These are phyloP conservation scores for Hyaloscypha hepaticicola DNA, from an alignment of 495 filamentous ascomycete species.

Conservation along the genomic window DNA sequence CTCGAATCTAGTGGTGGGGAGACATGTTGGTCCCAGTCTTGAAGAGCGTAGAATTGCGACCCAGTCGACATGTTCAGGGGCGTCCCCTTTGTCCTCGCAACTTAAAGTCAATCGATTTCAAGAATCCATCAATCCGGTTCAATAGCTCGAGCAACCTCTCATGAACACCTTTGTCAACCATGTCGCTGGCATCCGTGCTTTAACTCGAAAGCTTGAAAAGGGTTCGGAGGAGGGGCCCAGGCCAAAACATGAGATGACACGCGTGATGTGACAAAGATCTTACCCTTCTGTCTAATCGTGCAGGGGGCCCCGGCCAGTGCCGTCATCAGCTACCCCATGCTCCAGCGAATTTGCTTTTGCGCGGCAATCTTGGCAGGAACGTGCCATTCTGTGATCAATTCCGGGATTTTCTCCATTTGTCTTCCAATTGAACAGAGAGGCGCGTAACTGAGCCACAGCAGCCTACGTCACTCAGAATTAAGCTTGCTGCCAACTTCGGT, in stretches of 20 bases:
- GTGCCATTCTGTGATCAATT: not conserved
- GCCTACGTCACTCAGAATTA: slow-evolving; percentile 2
- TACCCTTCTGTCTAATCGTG: not conserved
- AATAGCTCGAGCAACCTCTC: slow-evolving; percentile 5
- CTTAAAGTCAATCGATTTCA: not conserved
- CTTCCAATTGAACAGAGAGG: not conserved
- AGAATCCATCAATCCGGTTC: not conserved
- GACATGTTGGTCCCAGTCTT: no score
- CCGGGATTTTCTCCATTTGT: not conserved
- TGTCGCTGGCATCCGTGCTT: not conserved
- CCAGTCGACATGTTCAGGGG: not conserved
- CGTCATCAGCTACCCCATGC: not conserved
- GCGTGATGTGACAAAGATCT: not conserved
- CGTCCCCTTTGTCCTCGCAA: not conserved
- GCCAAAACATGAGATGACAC: slow-evolving; percentile 6
- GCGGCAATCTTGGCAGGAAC: not conserved
- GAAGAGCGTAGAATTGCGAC: not conserved
- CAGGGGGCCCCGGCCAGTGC: not conserved
- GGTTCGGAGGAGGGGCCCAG: not conserved
- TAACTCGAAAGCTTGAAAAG: not conserved
- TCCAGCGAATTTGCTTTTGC: not conserved
- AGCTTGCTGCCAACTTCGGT: not conserved
- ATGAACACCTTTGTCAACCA: slow-evolving; percentile 1
- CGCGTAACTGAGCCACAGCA: not conserved
- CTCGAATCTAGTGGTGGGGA: no score